Percentiles rank a stretch among this genome's conserved stretches.
These are phyloP conservation scores for Penicillium parvum DNA, from an alignment of 495 filamentous ascomycete genomes.

Conservation along the genomic window DNA sequence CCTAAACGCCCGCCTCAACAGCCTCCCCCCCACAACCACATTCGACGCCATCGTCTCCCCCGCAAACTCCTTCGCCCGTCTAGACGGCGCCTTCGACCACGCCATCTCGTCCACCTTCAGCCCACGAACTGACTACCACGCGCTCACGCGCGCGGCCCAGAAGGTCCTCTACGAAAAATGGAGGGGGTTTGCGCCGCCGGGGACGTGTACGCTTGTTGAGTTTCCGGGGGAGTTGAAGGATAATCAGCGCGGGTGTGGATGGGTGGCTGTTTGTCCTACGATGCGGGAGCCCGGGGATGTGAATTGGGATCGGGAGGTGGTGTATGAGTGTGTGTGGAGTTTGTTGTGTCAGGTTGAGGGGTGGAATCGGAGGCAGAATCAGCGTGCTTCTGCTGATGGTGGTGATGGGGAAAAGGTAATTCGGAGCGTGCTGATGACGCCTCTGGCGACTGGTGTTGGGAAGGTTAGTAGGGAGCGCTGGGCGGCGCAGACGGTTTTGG, in stretches of 20 bases:
- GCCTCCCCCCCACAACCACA: constrained; percentile 19
- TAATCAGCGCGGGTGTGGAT: constrained; percentile 36
- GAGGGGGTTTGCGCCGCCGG: constrained; percentile 46
- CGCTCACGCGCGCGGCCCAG: constrained; percentile 42
- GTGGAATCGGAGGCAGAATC: too few relatives aligned
- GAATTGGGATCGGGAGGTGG: constrained; percentile 49
- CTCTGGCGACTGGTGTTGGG: constrained; percentile 44
- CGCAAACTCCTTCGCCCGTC: constrained; percentile 49
- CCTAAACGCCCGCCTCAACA: constrained; percentile 34
- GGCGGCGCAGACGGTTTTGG: constrained; percentile 46
- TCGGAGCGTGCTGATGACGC: constrained; percentile 42
- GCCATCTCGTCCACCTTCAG: constrained; percentile 46
- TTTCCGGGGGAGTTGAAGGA: constrained; percentile 28
- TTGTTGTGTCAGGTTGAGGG: constrained; percentile 43
- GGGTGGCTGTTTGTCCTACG: constrained; percentile 49
- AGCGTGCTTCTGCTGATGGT: too few relatives aligned
- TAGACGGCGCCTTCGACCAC: constrained; percentile 52
- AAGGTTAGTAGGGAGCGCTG: constrained; percentile 41
- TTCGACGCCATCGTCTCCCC: constrained; percentile 51
- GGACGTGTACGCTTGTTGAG: constrained; percentile 43
- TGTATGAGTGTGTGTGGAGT: constrained; percentile 51
- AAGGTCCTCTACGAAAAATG: constrained; percentile 39
- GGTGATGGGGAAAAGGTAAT: constrained; percentile 23
- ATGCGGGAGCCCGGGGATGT: constrained; percentile 41
- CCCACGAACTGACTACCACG: constrained; percentile 38